Evolutionary conservation across 2,329 filamentous ascomycete species (phyloP).

Genomic region (Pseudogymnoascus sp.): DNA sequence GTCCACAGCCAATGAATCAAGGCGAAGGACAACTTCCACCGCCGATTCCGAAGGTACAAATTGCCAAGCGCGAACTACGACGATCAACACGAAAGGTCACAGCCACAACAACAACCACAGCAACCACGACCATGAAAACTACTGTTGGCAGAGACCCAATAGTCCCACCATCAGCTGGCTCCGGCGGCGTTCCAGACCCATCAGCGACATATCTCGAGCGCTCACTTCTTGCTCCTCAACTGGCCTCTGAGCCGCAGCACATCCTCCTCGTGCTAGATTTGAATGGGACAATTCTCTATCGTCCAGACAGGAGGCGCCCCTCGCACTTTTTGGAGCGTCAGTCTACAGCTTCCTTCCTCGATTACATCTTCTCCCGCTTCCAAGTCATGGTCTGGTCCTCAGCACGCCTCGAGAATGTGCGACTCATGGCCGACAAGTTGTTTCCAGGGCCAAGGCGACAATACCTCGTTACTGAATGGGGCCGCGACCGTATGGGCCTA

Average conservation of each 20-base stretch:
- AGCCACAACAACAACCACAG: background rate
- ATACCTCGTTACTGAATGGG: slow-evolving; percentile 64
- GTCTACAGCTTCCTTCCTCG: slow-evolving; percentile 58
- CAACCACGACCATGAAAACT: background rate
- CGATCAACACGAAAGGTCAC: background rate
- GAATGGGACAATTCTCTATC: slow-evolving; percentile 80
- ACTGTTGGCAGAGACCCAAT: background rate
- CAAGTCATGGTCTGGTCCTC: slow-evolving; percentile 87
- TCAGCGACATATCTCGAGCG: slow-evolving; percentile 50
- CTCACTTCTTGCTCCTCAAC: slow-evolving; percentile 36
- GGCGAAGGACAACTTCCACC: background rate
- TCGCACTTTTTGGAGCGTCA: slow-evolving; percentile 58
- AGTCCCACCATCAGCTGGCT: slow-evolving; percentile 1
- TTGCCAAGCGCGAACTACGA: background rate
- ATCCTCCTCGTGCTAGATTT: slow-evolving; percentile 84
- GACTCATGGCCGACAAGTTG: slow-evolving; percentile 55
- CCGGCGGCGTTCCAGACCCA: slow-evolving; percentile 44
- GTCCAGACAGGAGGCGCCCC: slow-evolving; percentile 45
- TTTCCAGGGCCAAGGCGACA: slow-evolving; percentile 45
- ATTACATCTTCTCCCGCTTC: slow-evolving; percentile 66
- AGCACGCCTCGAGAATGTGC: slow-evolving; percentile 64
- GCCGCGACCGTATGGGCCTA: slow-evolving; percentile 66
- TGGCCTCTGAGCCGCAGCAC: slow-evolving; percentile 41
- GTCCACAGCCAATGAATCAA: background rate
- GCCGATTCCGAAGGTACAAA: background rate